Conservation (phyloP, 768 basidiomycete genomes). For the Tricholoma matsutake region DNA sequence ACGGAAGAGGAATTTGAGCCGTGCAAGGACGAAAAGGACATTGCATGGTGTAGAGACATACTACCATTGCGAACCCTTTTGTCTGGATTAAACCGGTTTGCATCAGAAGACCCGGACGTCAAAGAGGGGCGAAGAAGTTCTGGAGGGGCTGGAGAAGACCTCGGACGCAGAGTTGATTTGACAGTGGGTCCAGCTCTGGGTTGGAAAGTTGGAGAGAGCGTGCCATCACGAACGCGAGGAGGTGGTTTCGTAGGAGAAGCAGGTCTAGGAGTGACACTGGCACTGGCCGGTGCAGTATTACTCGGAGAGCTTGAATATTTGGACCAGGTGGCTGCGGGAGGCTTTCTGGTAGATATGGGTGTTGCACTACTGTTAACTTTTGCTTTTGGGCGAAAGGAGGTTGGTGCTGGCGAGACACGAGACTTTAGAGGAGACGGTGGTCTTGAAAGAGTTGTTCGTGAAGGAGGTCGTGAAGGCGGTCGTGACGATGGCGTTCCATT, state of each 20-base stretch:
- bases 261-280: slow-evolving; percentile 33
- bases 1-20: slow-evolving; percentile 18
- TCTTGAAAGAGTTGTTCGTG: slow-evolving; percentile 34
- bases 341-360: slow-evolving; percentile 3
- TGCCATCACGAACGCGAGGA: slow-evolving; percentile 35
- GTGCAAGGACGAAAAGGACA: slow-evolving; percentile 36
- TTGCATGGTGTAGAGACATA: slow-evolving; percentile 34
- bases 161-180: slow-evolving; percentile 26
- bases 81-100: slow-evolving; percentile 13
- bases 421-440: slow-evolving; percentile 43
- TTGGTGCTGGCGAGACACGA: slow-evolving; percentile 14
- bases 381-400: slow-evolving; percentile 45
- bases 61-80: slow-evolving; percentile 27
- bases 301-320: slow-evolving; percentile 2
- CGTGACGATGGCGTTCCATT: not conserved
- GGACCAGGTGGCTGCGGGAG: slow-evolving; percentile 5
- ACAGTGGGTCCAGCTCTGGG: slow-evolving; percentile 22
- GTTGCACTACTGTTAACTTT: slow-evolving; percentile 57
- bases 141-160: slow-evolving; percentile 29
- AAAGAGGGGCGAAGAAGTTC: slow-evolving; percentile 28
- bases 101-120: slow-evolving; percentile 24
- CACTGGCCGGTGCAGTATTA: slow-evolving; percentile 9
- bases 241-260: slow-evolving; percentile 42
- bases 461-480: slow-evolving; percentile 24
- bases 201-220: slow-evolving; percentile 30